Base-by-base conservation (phyloP, 495 filamentous ascomycete genomes). In the Aspergillus funiculosus region DNA sequence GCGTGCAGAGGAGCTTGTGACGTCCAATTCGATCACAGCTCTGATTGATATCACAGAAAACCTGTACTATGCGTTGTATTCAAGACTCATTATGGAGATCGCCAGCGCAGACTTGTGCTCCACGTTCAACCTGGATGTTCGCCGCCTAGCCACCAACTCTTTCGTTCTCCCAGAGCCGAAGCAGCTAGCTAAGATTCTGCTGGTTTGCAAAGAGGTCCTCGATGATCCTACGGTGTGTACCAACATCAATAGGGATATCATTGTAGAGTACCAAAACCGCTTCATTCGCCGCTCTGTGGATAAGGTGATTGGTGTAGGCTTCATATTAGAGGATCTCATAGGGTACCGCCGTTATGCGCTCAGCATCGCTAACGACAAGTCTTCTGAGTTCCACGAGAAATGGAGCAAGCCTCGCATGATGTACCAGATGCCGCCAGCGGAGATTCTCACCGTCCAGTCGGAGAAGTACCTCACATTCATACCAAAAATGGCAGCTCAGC, bases 41-140 rank as follows among this genome's bases (percentile, higher is more conserved):
- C 48, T 73, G 11, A 58, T 68, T 36, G 53, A 61, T 4, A 55
- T 47, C 13, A 50, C 62, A 10, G 64, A 73, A 25, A 58, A 59
- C 15, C 48, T 73, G 7, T 73, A 60, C 14, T 66, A 67, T 39
- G 48, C 58, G 6, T 30, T 68, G 14, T 73, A 69, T 32, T 50
- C 67, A 0, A 53, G 66, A 34, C 27, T 73, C 4, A 52, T 59
- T 8, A 52, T 68, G 30, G 69, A 73, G 31, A 56, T 71, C 31
- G 61, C 64, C 3, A 62, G 50, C 13, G 56, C 62, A 13, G 62
- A 73, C 7, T 57, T 73, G 6, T 69, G 62, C 38, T 45, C 53
- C 25, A 51, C 50, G 13, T 64, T 61, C 27, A 44, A 42, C 19
- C 20, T 58, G n/a, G 53, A 57, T 22, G 18, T 44, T 9, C 56